Percentiles rank a stretch among this genome's conserved stretches.
phyloP scores from a whole-genome alignment of 148 eudicot species.

The Agrostemma githago region DNA sequence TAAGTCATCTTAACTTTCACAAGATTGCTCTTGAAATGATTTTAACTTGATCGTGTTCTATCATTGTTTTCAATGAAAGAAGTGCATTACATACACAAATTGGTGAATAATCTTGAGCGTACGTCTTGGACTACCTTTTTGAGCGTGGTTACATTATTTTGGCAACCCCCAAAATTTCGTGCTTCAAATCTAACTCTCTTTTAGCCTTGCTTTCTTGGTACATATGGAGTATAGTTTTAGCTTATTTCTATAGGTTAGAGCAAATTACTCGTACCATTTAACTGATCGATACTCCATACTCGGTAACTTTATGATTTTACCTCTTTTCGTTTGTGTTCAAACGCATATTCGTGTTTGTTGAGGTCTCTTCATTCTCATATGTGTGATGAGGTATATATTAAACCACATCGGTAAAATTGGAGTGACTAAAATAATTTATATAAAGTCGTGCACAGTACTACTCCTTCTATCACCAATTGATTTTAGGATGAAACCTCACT shows the following conservation, averaged over 20 bases:
- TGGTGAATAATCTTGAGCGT: background rate
- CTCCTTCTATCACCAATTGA: no score
- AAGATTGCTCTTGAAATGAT: no score
- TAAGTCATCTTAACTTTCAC: no score
- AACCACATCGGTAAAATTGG: no score
- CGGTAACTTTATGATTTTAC: constrained; percentile 26
- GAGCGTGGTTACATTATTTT: constrained; percentile 22
- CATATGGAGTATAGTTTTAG: background rate
- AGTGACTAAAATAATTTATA: no score
- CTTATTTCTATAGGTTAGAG: constrained; percentile 22
- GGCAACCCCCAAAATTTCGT: constrained; percentile 26
- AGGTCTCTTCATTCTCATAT: no score
- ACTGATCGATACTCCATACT: no score
- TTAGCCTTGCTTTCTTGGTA: constrained; percentile 19
- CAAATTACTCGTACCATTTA: constrained; percentile 16
- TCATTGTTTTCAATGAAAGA: background rate
- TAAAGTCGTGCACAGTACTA: no score
- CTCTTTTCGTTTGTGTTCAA: background rate
- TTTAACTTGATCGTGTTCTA: no score
- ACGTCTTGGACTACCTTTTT: constrained; percentile 5
- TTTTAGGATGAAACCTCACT: no score
- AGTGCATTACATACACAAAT: constrained; percentile 17
- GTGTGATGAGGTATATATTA: no score
- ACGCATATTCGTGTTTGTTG: background rate
- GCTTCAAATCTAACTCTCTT: constrained; percentile 26